These are phyloP conservation scores for Chiua virens DNA, from an alignment of 768 basidiomycete species.

Conservation along the genomic window DNA sequence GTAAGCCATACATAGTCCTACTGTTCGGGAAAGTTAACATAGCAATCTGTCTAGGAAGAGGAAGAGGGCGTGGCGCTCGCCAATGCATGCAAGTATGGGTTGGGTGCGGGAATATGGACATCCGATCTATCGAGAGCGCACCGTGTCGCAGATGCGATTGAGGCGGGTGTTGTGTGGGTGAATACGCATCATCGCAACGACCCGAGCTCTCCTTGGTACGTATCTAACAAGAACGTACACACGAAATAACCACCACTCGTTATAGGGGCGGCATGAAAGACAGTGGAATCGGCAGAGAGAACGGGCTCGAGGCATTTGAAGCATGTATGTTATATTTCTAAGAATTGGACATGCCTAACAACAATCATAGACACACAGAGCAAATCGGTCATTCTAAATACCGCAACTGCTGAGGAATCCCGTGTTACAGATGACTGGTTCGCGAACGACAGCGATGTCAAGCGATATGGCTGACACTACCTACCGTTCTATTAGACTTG, in stretches of 20 bases:
- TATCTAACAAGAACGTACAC: background rate
- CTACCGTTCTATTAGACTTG: background rate
- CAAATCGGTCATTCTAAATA: conserved; percentile 78
- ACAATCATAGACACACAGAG: conserved; percentile 68
- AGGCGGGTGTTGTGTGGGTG: conserved; percentile 82
- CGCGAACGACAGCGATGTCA: conserved; percentile 50
- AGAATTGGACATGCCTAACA: conserved; percentile 1
- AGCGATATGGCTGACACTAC: conserved; percentile 59
- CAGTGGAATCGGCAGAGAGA: conserved; percentile 85
- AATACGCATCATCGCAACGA: conserved; percentile 91
- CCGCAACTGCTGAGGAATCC: conserved; percentile 60
- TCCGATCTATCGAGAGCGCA: conserved; percentile 72
- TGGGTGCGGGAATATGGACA: conserved; percentile 84
- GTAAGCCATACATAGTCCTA: conserved; percentile 39
- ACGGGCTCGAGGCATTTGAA: conserved; percentile 79
- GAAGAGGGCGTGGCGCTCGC: conserved; percentile 66
- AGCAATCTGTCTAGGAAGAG: conserved; percentile 45
- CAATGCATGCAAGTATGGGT: conserved; percentile 75
- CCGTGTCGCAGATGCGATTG: conserved; percentile 64
- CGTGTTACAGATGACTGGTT: conserved; percentile 76
- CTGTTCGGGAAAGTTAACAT: background rate
- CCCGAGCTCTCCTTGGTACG: conserved; percentile 82
- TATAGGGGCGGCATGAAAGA: conserved; percentile 89
- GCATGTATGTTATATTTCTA: conserved; percentile 51
- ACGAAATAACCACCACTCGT: conserved; percentile 4